phyloP scores from a whole-genome alignment of 139 green algal species.

The Spirogloea muscicola region DNA sequence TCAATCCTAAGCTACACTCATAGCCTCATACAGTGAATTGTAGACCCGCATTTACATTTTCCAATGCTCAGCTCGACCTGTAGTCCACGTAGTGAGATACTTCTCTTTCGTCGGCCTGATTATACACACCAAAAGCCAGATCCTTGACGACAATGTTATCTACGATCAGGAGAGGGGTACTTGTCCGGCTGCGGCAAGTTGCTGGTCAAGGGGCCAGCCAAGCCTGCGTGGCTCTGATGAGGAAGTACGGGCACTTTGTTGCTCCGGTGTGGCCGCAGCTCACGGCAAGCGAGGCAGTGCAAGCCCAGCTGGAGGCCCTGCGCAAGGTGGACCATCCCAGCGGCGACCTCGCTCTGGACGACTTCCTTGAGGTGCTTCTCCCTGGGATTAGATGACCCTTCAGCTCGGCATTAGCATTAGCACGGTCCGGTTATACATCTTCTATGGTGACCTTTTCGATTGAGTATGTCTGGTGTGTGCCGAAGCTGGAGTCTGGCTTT shows the following conservation, averaged over 20 bases:
- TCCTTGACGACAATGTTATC: not conserved
- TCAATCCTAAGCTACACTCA: no score
- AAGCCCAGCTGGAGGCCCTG: constrained; percentile 4
- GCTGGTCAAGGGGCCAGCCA: no score
- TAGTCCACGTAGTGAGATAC: no score
- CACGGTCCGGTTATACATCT: not conserved
- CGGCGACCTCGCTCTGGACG: not conserved
- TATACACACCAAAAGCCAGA: no score
- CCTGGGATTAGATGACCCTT: not conserved
- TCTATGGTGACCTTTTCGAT: not conserved
- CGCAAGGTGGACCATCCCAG: constrained; percentile 5
- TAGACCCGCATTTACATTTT: no score
- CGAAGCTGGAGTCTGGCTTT: not conserved
- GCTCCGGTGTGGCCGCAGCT: not conserved
- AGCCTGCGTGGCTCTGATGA: no score
- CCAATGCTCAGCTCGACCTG: no score
- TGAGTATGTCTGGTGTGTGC: not conserved
- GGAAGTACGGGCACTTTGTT: no score
- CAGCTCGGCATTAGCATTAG: not conserved
- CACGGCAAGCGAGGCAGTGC: constrained; percentile 6
- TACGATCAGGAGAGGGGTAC: not conserved
- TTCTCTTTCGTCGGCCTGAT: no score
- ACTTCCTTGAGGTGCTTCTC: constrained; percentile 4
- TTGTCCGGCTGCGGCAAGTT: not conserved
- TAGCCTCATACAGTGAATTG: no score